Evolutionary conservation across 257 asterid genomes (phyloP).

Genomic region (Euphrasia confusa): DNA sequence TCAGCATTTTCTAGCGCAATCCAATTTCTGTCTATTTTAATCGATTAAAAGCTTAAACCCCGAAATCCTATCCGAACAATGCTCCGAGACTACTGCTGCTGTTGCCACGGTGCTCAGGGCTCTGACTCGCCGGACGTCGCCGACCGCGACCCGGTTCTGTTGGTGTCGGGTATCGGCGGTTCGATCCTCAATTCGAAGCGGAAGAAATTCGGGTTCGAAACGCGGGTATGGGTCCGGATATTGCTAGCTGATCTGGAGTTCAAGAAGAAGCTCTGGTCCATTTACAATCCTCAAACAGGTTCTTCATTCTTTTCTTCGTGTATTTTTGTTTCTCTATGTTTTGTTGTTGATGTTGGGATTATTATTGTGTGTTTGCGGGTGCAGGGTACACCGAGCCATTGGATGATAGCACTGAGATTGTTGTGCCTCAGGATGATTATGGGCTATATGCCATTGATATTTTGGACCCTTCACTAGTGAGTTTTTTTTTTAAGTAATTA

Average conservation of each 20-base stretch:
- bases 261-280: slow-evolving; percentile 70
- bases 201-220: slow-evolving; percentile 54
- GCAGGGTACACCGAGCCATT: slow-evolving; percentile 82
- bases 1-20: too few relatives aligned
- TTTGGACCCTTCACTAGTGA: slow-evolving; percentile 86
- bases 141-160: slow-evolving; percentile 75
- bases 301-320: background rate
- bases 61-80: slow-evolving; percentile 14
- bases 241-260: slow-evolving; percentile 75
- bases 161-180: slow-evolving; percentile 73
- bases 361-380: background rate
- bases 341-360: background rate
- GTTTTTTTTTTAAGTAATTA: slow-evolving; percentile 11
- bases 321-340: background rate
- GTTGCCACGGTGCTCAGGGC: slow-evolving; percentile 27
- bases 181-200: slow-evolving; percentile 69
- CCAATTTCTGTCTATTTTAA: too few relatives aligned
- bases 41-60: too few relatives aligned
- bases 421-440: slow-evolving; percentile 88
- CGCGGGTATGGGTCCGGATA: slow-evolving; percentile 87
- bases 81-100: slow-evolving; percentile 41
- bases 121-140: slow-evolving; percentile 37
- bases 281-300: slow-evolving; percentile 66
- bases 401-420: slow-evolving; percentile 58
- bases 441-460: slow-evolving; percentile 96